A percentile compares a stretch with the other conserved stretches of the same genome.
Conservation (phyloP, 2,329 filamentous ascomycete genomes). For the Gyromitra esculenta region DNA sequence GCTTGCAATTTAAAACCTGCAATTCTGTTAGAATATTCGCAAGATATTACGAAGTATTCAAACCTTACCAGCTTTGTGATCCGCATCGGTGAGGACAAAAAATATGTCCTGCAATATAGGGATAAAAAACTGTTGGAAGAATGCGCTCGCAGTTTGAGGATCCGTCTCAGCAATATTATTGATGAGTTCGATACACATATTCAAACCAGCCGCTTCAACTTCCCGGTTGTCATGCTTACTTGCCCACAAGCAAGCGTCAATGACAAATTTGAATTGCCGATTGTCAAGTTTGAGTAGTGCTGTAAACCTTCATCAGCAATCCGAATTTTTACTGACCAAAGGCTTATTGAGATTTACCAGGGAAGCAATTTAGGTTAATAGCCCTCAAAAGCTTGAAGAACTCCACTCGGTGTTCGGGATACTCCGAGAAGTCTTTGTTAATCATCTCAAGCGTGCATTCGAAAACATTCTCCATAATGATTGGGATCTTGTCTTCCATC, state of each 20-base stretch:
- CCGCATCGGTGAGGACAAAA: conserved; percentile 95
- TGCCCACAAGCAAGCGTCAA: conserved; percentile 99
- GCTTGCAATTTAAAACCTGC: conserved; percentile 93
- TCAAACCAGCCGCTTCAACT: conserved; percentile 93
- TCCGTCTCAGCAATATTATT: conserved; percentile 97
- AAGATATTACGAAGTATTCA: background rate
- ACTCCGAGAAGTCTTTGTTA: conserved; percentile 99
- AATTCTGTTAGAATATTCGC: conserved; percentile 40
- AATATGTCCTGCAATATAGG: conserved; percentile 97
- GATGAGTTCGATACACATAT: conserved; percentile 97
- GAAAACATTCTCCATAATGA: conserved; percentile 98
- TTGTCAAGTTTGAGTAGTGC: conserved; percentile 92
- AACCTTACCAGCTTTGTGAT: conserved; percentile 84
- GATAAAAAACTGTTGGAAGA: conserved; percentile 98
- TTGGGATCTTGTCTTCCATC: conserved; percentile 98
- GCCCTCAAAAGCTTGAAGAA: conserved; percentile 97
- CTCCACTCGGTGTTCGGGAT: conserved; percentile 97
- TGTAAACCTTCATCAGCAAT: conserved; percentile 57
- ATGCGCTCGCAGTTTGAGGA: conserved; percentile 83
- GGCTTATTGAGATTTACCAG: conserved; percentile 64
- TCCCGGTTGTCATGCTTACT: conserved; percentile 99
- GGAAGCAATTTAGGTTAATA: conserved; percentile 98
- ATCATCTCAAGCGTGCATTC: conserved; percentile 99
- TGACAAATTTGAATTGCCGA: conserved; percentile 98
- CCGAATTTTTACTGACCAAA: background rate